Conservation (phyloP, 805 yeast species). For the Jamesozyma gamospora region DNA sequence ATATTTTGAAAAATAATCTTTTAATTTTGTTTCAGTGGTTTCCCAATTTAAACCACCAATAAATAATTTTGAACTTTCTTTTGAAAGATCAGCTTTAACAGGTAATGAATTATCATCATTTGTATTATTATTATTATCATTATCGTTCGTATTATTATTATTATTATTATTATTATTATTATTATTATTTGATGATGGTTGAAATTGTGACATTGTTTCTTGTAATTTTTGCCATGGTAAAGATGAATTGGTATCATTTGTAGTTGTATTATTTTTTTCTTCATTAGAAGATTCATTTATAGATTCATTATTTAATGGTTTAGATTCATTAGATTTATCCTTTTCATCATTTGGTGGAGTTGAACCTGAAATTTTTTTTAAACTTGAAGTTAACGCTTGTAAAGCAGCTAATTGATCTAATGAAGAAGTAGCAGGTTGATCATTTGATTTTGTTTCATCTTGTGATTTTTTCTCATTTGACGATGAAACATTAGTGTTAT, state of each 20-base stretch:
- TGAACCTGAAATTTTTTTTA: slow-evolving; percentile 5
- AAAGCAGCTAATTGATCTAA: slow-evolving; percentile 29
- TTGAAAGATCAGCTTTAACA: slow-evolving; percentile 40
- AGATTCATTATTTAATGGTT: not conserved
- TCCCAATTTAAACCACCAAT: slow-evolving; percentile 98
- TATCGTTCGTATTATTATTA: too few relatives aligned
- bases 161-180: too few relatives aligned
- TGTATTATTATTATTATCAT: too few relatives aligned
- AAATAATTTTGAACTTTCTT: slow-evolving; percentile 85
- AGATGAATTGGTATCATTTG: not conserved
- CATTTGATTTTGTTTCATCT: not conserved
- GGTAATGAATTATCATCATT: not conserved
- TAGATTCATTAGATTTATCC: not conserved
- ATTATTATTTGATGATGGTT: not conserved
- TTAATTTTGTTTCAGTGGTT: slow-evolving; percentile 80
- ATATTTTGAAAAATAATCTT: slow-evolving; percentile 71
- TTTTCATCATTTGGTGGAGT: not conserved
- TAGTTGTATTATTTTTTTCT: not conserved
- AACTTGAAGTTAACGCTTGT: slow-evolving; percentile 28
- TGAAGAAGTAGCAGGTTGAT: slow-evolving; percentile 4
- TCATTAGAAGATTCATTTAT: not conserved
- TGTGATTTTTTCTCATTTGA: not conserved
- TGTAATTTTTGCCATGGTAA: not conserved
- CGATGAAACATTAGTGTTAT: slow-evolving; percentile 1
- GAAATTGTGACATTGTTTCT: not conserved